Base-by-base conservation (phyloP, 2,329 filamentous ascomycete genomes). In the Diplodia sapinea region DNA sequence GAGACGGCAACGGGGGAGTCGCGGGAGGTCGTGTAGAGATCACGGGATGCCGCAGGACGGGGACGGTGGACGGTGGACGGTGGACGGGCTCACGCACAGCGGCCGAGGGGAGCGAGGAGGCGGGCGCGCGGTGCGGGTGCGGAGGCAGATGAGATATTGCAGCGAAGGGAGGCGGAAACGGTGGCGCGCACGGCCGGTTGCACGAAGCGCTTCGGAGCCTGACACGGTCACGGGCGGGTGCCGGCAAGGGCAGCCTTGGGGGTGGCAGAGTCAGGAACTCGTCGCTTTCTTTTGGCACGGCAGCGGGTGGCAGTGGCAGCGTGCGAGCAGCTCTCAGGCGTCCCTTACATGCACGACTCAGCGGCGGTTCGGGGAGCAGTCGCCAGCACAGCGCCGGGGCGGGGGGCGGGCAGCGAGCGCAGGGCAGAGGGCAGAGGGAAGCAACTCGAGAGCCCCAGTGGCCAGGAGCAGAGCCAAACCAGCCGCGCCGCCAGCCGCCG, bases 11-110 rank as follows among this genome's bases (percentile, higher is more conserved):
- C 63, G 49, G 56, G 65, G 67, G 68, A 40, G 70, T 55, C 65
- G 59, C 69, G 54, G 70, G 70, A 71, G 73, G 63, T 55, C 36
- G 63, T 47, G 64, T 66, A 40, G 64, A 57, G 36, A 38, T 55
- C 29, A 57, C 29, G 64, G 40, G 64, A 65, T 23, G 17, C 17
- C 26, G 61, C 50, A 29, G 51, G 50, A 38, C 57, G 26, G 26
- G 26, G 26, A 26, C 26, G 26, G 26, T 26, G 23, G 23, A 26
- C 26, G 26, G 26, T 26, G 26, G 26, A 26, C 26, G 26, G 36
- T 17, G 33, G 49, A 23, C 56, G 40, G 47, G 51, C 55, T 43
- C 55, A 43, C 49, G 29, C 40, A 33, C 57, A 29, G 40, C 40
- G 43, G 17, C 31, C 12, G 64, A 57, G 64, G 64, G 52, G 51